Percentiles rank a stretch among this genome's conserved stretches.
Evolutionary conservation across 1,284 basidiomycete genomes (phyloP).

Genomic region (Stygiomarasmius scandens): DNA sequence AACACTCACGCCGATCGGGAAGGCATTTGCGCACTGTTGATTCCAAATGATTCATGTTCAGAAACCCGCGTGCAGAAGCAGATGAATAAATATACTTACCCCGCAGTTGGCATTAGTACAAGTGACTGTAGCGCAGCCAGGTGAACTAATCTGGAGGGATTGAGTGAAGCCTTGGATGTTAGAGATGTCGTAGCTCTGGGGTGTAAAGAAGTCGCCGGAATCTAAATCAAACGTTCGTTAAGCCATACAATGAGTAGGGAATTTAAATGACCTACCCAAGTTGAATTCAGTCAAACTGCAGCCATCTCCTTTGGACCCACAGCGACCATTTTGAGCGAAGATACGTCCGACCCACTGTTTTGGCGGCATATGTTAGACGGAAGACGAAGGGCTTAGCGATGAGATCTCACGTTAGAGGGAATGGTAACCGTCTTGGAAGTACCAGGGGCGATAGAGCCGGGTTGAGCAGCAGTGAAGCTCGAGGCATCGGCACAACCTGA

Average conservation of each 20-base stretch:
- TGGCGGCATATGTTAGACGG: neutral
- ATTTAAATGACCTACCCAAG: slow-evolving; percentile 23
- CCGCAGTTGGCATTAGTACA: slow-evolving; percentile 40
- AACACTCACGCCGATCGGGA: slow-evolving; percentile 36
- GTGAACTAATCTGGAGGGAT: slow-evolving; percentile 36
- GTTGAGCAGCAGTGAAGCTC: slow-evolving; percentile 32
- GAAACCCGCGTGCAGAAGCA: no score
- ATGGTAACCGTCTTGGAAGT: slow-evolving; percentile 30
- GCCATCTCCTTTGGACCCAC: slow-evolving; percentile 37
- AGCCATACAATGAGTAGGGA: no score
- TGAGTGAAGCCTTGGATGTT: slow-evolving; percentile 47
- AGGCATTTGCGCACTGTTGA: slow-evolving; percentile 34
- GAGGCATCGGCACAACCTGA: slow-evolving; percentile 3
- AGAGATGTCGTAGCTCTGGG: slow-evolving; percentile 44
- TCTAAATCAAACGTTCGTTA: no score
- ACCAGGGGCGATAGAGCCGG: slow-evolving; percentile 30
- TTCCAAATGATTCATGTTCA: no score
- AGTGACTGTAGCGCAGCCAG: slow-evolving; percentile 39
- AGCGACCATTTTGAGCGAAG: slow-evolving; percentile 37
- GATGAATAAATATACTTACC: slow-evolving; percentile 10
- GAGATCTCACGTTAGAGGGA: slow-evolving; percentile 28
- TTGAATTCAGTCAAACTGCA: slow-evolving; percentile 43
- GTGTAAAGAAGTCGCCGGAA: slow-evolving; percentile 36
- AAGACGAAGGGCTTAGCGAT: neutral
- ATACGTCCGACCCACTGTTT: slow-evolving; percentile 43